These are phyloP conservation scores for Clonostachys rhizophaga DNA, from an alignment of 2,329 filamentous ascomycete genomes.

Conservation along the genomic window DNA sequence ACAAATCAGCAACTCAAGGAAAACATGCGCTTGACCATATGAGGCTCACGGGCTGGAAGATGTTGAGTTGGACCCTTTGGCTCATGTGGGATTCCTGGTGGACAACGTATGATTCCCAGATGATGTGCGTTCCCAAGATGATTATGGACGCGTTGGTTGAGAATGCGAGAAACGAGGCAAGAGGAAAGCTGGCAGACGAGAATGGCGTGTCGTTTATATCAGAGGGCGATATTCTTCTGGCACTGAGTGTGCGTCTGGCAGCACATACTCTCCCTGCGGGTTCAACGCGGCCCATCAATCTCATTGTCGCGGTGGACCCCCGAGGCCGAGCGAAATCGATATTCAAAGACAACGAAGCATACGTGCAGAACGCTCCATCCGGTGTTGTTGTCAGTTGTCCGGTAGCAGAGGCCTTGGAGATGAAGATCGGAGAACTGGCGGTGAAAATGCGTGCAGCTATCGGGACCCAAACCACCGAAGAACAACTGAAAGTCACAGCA, in stretches of 20 bases:
- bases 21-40: neutral
- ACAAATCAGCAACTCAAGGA: neutral
- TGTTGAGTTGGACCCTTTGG: neutral
- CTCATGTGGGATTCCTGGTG: neutral
- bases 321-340: neutral
- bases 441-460: slow-evolving; percentile 6
- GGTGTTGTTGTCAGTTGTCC: neutral
- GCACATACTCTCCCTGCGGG: neutral
- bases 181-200: neutral
- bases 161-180: neutral
- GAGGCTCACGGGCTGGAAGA: neutral
- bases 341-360: neutral
- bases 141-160: neutral
- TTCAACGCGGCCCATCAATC: neutral
- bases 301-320: slow-evolving; percentile 1
- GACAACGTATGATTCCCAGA: neutral
- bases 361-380: neutral
- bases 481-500: slow-evolving; percentile 8
- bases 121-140: neutral
- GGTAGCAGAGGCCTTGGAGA: neutral
- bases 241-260: neutral
- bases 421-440: slow-evolving; percentile 8
- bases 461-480: slow-evolving; percentile 7
- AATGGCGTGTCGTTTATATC: neutral
- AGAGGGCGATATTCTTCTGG: slow-evolving; percentile 1